Evolutionary conservation across 2,329 filamentous ascomycete species (phyloP).

Genomic region (Trichophyton mentagrophytes): DNA sequence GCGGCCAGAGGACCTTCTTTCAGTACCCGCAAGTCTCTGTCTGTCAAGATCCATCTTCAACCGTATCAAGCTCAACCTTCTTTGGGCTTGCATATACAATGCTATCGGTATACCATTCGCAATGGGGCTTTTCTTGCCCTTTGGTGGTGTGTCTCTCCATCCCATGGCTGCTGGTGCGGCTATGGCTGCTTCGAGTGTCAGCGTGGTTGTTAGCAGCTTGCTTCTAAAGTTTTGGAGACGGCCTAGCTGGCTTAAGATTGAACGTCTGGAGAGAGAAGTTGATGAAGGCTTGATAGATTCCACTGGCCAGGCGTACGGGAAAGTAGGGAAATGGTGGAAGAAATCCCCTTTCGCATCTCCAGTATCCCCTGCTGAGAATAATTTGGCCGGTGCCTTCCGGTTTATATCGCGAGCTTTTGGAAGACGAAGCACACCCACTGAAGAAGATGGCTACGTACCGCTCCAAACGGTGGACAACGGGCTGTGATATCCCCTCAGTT

Average conservation of each 20-base stretch:
- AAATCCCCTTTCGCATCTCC: conserved; percentile 15
- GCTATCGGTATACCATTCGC: conserved; percentile 81
- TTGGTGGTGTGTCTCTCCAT: conserved; percentile 69
- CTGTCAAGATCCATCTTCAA: conserved; percentile 75
- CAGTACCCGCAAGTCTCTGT: conserved; percentile 75
- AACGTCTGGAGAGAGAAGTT: conserved; percentile 47
- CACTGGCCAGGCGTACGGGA: conserved; percentile 11
- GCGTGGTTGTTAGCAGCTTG: conserved; percentile 72
- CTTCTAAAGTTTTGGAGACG: conserved; percentile 77
- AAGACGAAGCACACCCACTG: conserved; percentile 15
- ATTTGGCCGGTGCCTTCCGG: conserved; percentile 3
- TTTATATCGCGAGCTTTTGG: conserved; percentile 23
- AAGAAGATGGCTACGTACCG: conserved; percentile 34
- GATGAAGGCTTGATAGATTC: conserved; percentile 18
- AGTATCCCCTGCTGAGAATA: neutral
- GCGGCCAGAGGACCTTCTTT: conserved; percentile 79
- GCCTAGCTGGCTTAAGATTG: conserved; percentile 74
- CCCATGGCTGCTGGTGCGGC: conserved; percentile 90
- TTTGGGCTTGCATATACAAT: conserved; percentile 92
- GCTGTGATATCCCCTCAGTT: neutral
- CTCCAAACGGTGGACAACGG: conserved; percentile 32
- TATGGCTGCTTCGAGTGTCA: conserved; percentile 84
- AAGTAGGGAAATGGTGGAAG: conserved; percentile 22
- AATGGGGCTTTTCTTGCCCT: conserved; percentile 88
- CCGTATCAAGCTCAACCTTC: conserved; percentile 84